These are phyloP conservation scores for Phlyctochytrium bullatum DNA, from an alignment of 192 early-diverging fungal species.

Conservation along the genomic window DNA sequence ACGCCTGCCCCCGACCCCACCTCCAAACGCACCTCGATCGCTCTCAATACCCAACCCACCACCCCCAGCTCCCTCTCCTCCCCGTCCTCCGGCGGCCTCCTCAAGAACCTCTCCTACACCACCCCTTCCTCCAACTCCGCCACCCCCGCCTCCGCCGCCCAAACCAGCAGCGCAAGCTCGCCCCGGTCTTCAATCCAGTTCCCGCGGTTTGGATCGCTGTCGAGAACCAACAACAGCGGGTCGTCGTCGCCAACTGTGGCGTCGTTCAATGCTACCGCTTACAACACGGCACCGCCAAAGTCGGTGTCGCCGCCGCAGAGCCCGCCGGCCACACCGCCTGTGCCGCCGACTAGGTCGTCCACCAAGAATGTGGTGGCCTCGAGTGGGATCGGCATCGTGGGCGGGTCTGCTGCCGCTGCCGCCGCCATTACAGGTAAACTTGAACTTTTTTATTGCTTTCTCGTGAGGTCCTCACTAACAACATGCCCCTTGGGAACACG, in stretches of 20 bases:
- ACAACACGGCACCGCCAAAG: background rate
- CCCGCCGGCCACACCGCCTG: background rate
- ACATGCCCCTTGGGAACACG: background rate
- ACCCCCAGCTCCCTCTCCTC: background rate
- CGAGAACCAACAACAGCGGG: background rate
- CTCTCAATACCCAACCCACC: background rate
- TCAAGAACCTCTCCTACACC: background rate
- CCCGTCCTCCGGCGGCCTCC: no score
- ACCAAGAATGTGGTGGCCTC: background rate
- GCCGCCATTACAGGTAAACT: background rate
- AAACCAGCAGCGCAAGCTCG: background rate
- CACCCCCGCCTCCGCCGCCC: background rate
- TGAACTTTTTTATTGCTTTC: background rate
- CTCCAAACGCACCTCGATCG: background rate
- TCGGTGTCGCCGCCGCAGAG: background rate
- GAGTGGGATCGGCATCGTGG: background rate
- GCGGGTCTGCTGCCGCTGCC: background rate
- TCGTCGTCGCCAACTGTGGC: background rate
- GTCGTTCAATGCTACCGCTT: background rate
- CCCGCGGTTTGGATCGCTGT: slow-evolving; percentile 4
- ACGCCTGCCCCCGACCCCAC: no score
- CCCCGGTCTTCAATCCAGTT: slow-evolving; percentile 1
- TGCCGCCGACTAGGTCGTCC: background rate
- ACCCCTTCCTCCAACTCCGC: background rate
- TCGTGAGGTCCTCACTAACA: background rate